A percentile compares a stretch with the other conserved stretches of the same genome.
These are phyloP conservation scores for Aspergillus tubingensis DNA, from an alignment of 2,329 filamentous ascomycete species.

Conservation along the genomic window DNA sequence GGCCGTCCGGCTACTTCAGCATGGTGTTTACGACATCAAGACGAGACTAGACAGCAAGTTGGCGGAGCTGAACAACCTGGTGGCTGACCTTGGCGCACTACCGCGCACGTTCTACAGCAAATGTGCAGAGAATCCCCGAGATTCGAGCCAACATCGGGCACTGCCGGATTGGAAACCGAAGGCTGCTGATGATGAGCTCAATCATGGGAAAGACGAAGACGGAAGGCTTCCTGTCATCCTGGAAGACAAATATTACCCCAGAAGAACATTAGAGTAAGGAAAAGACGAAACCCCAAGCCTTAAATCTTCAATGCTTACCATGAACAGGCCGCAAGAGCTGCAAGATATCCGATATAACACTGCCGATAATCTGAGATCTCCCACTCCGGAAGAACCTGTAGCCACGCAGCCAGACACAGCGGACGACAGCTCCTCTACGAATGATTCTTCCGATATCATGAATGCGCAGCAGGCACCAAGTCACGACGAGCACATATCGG, in stretches of 20 bases:
- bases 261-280: conserved; percentile 57
- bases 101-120: conserved; percentile 33
- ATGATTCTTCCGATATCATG: background rate
- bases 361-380: conserved; percentile 29
- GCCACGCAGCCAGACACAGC: conserved; percentile 46
- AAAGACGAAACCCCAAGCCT: background rate
- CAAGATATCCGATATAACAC: conserved; percentile 30
- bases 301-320: background rate
- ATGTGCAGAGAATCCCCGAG: conserved; percentile 18
- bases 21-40: conserved; percentile 56
- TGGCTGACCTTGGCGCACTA: conserved; percentile 56
- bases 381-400: conserved; percentile 49
- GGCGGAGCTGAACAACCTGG: conserved; percentile 55
- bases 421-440: conserved; percentile 22
- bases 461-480: conserved; percentile 9
- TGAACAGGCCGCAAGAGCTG: conserved; percentile 39
- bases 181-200: conserved; percentile 18
- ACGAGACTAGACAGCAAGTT: conserved; percentile 58
- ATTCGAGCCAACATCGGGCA: conserved; percentile 9
- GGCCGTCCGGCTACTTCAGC: conserved; percentile 45
- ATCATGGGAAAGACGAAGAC: conserved; percentile 28
- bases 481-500: conserved; percentile 8
- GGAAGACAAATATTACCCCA: conserved; percentile 61
- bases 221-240: conserved; percentile 58
- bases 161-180: conserved; percentile 18